Percentiles rank a stretch among this genome's conserved stretches.
Evolutionary conservation across 805 yeast genomes (phyloP).

Genomic region (Candida germanica): DNA sequence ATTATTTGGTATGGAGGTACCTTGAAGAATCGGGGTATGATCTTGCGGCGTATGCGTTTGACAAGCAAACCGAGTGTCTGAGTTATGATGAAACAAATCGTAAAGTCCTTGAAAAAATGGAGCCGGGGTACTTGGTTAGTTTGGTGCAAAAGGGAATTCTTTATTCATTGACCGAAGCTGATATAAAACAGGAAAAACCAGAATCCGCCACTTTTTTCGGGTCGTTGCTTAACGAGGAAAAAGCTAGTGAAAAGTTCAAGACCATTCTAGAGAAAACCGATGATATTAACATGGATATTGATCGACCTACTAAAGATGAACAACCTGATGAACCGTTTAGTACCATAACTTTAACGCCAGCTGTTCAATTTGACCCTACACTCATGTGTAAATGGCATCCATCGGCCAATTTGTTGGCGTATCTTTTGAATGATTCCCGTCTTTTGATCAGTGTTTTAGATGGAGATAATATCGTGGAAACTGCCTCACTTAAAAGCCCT

Average conservation of each 20-base stretch:
- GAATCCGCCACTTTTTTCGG: constrained; percentile 48
- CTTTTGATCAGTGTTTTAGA: constrained; percentile 43
- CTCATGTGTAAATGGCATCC: constrained; percentile 60
- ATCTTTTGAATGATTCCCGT: constrained; percentile 49
- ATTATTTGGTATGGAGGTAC: constrained; percentile 90
- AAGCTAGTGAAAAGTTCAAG: constrained; percentile 9
- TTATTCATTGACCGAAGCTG: constrained; percentile 65
- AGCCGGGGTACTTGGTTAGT: constrained; percentile 79
- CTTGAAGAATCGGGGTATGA: constrained; percentile 82
- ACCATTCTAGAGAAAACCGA: neutral
- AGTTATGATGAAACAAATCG: constrained; percentile 47
- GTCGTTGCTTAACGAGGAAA: constrained; percentile 47
- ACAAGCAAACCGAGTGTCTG: constrained; percentile 65
- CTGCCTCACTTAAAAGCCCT: constrained; percentile 31
- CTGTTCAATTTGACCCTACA: constrained; percentile 40
- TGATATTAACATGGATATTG: constrained; percentile 4
- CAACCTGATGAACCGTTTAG: constrained; percentile 9
- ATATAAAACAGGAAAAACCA: constrained; percentile 29
- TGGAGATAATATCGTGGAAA: constrained; percentile 25
- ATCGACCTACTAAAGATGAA: neutral
- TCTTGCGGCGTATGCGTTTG: constrained; percentile 74
- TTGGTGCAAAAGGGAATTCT: constrained; percentile 84
- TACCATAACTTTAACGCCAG: constrained; percentile 39
- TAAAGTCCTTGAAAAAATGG: constrained; percentile 46
- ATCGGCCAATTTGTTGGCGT: constrained; percentile 44